Evolutionary conservation across 192 early-diverging fungal species (phyloP).

Genomic region (Diversispora eburnea): DNA sequence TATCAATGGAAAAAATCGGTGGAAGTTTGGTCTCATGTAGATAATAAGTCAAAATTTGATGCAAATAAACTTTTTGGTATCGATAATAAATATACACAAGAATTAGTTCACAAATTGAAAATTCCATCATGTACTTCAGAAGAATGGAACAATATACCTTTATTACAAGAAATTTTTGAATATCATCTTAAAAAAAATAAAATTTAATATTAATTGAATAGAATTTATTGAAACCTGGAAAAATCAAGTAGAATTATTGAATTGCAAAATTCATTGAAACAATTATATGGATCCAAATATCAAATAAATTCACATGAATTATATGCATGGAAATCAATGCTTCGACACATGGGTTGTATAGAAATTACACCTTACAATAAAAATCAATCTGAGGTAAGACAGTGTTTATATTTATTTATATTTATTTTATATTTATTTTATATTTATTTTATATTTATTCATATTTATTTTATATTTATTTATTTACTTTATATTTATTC

Average conservation of each 20-base stretch:
- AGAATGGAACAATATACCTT: background rate
- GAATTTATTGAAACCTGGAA: background rate
- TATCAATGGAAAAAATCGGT: no score
- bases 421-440: no score
- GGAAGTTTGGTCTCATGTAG: no score
- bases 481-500: no score
- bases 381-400: no score
- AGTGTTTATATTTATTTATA: no score
- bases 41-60: background rate
- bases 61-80: background rate
- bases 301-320: background rate
- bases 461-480: no score
- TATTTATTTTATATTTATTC: no score
- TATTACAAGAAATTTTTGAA: background rate
- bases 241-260: conserved; percentile 9
- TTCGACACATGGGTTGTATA: background rate
- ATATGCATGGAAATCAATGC: background rate
- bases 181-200: no score
- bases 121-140: no score
- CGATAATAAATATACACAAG: background rate
- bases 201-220: conserved; percentile 5
- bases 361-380: no score
- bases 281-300: background rate
- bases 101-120: no score
- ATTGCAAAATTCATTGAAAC: background rate